phyloP scores from a whole-genome alignment of 371 early-diverging fungal species.

The Entomophthora muscae region DNA sequence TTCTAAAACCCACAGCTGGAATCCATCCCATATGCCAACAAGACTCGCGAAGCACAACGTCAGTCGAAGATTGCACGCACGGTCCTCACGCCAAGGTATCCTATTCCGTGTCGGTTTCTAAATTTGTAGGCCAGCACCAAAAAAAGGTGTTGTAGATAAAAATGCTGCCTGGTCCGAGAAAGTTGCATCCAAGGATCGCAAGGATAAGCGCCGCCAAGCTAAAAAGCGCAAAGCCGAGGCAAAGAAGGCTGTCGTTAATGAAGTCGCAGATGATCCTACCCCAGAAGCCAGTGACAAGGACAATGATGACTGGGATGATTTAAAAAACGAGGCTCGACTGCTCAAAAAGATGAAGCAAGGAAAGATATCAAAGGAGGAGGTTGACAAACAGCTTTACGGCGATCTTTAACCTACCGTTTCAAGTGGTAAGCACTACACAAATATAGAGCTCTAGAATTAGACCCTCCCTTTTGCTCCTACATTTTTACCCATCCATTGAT shows the following conservation, averaged over 20 bases:
- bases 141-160: not conserved
- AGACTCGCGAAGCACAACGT: not conserved
- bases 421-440: too few relatives aligned
- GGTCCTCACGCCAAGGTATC: not conserved
- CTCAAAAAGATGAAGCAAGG: not conserved
- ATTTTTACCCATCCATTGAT: too few relatives aligned
- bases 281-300: not conserved
- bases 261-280: not conserved
- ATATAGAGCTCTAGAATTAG: too few relatives aligned
- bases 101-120: not conserved
- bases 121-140: not conserved
- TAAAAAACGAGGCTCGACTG: not conserved
- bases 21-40: not conserved
- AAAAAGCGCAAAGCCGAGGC: not conserved
- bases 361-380: not conserved
- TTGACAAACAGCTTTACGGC: not conserved
- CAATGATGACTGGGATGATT: not conserved
- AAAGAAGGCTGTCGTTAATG: not conserved
- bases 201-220: not conserved
- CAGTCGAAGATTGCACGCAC: not conserved
- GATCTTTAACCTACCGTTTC: not conserved
- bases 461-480: too few relatives aligned
- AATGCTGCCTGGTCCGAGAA: not conserved
- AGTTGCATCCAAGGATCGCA: not conserved
- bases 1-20: too few relatives aligned